phyloP scores from a whole-genome alignment of 2,329 filamentous ascomycete species.

The Ceratocystis lukuohia region DNA sequence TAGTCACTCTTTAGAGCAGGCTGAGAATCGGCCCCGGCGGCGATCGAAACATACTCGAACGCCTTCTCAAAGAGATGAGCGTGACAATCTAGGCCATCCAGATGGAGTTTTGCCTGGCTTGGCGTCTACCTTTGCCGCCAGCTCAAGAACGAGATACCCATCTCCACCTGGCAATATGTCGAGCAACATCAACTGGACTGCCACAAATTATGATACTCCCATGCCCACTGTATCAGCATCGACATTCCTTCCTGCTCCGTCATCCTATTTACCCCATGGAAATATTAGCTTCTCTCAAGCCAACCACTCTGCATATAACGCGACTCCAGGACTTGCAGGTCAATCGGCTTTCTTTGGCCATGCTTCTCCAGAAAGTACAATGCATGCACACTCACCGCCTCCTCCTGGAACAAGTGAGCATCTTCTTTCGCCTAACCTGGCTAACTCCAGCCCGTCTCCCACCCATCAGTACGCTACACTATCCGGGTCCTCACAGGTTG shows the following conservation, averaged over 20 bases:
- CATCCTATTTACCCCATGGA: not conserved
- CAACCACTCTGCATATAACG: conserved; percentile 1
- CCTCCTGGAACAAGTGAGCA: not conserved
- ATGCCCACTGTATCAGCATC: not conserved
- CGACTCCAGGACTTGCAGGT: not conserved
- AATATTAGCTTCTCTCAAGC: not conserved
- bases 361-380: not conserved
- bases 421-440: not conserved
- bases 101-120: not conserved
- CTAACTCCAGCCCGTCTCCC: conserved; percentile 1
- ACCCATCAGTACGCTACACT: conserved; percentile 1
- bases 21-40: not conserved
- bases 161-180: not conserved
- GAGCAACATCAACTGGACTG: not conserved
- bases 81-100: not conserved
- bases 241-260: not conserved
- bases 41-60: not conserved
- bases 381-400: not conserved
- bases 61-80: not conserved
- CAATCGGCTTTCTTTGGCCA: conserved; percentile 5
- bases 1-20: not conserved
- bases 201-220: not conserved
- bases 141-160: not conserved
- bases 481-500: not conserved
- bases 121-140: not conserved